Conservation (phyloP, 192 early-diverging fungal genomes). For the Dimargaris xerosporica region DNA sequence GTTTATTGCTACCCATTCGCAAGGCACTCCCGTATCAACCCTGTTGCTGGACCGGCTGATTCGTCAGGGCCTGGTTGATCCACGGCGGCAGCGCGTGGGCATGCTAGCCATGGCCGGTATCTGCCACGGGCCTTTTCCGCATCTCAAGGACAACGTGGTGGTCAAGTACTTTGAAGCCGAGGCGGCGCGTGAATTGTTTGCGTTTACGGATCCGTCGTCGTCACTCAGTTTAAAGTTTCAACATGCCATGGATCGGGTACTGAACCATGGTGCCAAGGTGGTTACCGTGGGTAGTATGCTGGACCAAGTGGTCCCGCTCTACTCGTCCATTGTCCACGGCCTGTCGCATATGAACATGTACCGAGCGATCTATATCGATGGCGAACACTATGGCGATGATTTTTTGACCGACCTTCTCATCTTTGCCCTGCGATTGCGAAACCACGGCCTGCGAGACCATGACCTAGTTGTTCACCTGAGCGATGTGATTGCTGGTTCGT, state of each 20-base stretch:
- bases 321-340: constrained; percentile 55
- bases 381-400: constrained; percentile 59
- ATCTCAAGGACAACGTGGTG: constrained; percentile 63
- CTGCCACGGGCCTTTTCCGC: constrained; percentile 75
- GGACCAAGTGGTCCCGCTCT: constrained; percentile 91
- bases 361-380: constrained; percentile 83
- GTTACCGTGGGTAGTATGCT: constrained; percentile 77
- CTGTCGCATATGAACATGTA: constrained; percentile 66
- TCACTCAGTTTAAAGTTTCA: constrained; percentile 53
- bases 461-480: constrained; percentile 72
- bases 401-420: constrained; percentile 79
- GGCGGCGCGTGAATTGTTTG: constrained; percentile 83
- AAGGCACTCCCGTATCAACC: constrained; percentile 81
- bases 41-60: constrained; percentile 63
- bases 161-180: constrained; percentile 84
- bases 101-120: constrained; percentile 90
- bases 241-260: constrained; percentile 45
- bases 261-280: constrained; percentile 53
- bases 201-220: constrained; percentile 71
- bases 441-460: constrained; percentile 76
- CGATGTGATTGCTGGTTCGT: constrained; percentile 70
- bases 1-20: constrained; percentile 82
- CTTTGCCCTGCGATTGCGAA: constrained; percentile 75
- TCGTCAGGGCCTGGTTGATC: constrained; percentile 43
- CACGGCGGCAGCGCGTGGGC: constrained; percentile 49